Conservation (phyloP, 2,329 filamentous ascomycete species). For the Mycosphaerella sp. region DNA sequence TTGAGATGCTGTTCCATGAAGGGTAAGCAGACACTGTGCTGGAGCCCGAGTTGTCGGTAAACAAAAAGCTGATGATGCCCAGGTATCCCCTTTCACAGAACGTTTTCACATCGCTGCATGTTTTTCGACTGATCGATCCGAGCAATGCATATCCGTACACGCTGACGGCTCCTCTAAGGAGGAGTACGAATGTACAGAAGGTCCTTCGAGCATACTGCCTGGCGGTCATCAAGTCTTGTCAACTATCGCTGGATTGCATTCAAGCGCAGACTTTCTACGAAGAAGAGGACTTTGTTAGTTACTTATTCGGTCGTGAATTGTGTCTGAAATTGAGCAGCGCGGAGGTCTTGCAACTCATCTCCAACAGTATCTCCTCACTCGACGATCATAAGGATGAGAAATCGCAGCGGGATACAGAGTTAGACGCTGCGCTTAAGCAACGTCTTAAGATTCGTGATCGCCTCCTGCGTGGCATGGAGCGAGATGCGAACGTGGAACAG, state of each 20-base stretch:
- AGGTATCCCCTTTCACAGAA: constrained; percentile 85
- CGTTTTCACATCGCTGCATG: constrained; percentile 83
- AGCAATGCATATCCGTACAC: constrained; percentile 35
- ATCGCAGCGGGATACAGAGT: constrained; percentile 6
- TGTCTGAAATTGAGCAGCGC: constrained; percentile 57
- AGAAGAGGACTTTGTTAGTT: constrained; percentile 96
- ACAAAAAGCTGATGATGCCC: not conserved
- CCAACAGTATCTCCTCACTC: constrained; percentile 44
- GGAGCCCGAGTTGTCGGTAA: not conserved
- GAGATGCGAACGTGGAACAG: constrained; percentile 31
- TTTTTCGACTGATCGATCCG: constrained; percentile 74
- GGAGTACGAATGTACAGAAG: constrained; percentile 37
- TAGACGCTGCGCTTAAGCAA: constrained; percentile 23
- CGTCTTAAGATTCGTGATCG: constrained; percentile 62
- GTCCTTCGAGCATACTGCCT: constrained; percentile 82
- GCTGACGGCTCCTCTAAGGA: constrained; percentile 4
- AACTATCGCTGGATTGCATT: constrained; percentile 69
- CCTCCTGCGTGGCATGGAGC: constrained; percentile 46
- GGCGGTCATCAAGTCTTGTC: constrained; percentile 74
- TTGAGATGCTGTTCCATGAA: constrained; percentile 96
- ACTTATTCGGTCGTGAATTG: constrained; percentile 76
- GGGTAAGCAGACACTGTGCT: constrained; percentile 42
- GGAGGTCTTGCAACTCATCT: constrained; percentile 51
- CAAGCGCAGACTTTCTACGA: constrained; percentile 86
- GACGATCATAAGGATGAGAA: constrained; percentile 38